Percentiles rank a stretch among this genome's conserved stretches.
These are phyloP conservation scores for Calonectria pseudoreteaudii DNA, from an alignment of 2,329 filamentous ascomycete genomes.

Conservation along the genomic window DNA sequence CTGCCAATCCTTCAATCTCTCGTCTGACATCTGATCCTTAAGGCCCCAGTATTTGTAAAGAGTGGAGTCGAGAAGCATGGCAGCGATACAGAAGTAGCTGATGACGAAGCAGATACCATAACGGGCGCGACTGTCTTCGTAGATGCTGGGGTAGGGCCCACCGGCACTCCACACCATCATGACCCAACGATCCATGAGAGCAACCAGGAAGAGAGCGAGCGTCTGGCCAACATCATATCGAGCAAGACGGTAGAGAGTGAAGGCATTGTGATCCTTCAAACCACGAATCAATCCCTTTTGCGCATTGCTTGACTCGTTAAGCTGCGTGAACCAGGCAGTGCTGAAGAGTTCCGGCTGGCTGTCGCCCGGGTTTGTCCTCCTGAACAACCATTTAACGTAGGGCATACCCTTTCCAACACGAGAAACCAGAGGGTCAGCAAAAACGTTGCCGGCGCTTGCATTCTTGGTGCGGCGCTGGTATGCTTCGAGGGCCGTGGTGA, in stretches of 20 bases:
- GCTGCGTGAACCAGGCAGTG: slow-evolving; percentile 34
- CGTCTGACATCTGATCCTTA: slow-evolving; percentile 22
- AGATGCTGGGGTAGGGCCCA: slow-evolving; percentile 32
- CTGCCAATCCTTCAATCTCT: slow-evolving; percentile 23
- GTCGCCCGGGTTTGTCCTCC: slow-evolving; percentile 16
- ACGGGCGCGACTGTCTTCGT: slow-evolving; percentile 25
- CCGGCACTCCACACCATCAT: slow-evolving; percentile 34
- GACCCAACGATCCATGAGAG: slow-evolving; percentile 35
- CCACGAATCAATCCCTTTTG: slow-evolving; percentile 27
- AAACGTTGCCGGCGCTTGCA: background rate
- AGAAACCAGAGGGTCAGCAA: slow-evolving; percentile 22
- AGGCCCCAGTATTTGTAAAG: slow-evolving; percentile 34
- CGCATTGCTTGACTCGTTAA: slow-evolving; percentile 25
- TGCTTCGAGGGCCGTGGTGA: slow-evolving; percentile 10
- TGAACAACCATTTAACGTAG: slow-evolving; percentile 32
- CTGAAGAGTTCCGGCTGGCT: slow-evolving; percentile 21
- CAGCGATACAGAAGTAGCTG: slow-evolving; percentile 32
- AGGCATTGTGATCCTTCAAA: slow-evolving; percentile 30
- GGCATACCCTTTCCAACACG: slow-evolving; percentile 29
- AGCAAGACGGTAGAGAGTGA: slow-evolving; percentile 31
- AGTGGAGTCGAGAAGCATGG: slow-evolving; percentile 31
- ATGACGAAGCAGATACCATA: slow-evolving; percentile 34
- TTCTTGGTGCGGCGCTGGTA: slow-evolving; percentile 24
- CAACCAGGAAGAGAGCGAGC: slow-evolving; percentile 31
- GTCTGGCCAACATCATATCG: slow-evolving; percentile 33